Evolutionary conservation across 352 stramenopile species (phyloP), one percentile per base, ranked within the genome.

Genomic region (Phytophthora pisi): DNA sequence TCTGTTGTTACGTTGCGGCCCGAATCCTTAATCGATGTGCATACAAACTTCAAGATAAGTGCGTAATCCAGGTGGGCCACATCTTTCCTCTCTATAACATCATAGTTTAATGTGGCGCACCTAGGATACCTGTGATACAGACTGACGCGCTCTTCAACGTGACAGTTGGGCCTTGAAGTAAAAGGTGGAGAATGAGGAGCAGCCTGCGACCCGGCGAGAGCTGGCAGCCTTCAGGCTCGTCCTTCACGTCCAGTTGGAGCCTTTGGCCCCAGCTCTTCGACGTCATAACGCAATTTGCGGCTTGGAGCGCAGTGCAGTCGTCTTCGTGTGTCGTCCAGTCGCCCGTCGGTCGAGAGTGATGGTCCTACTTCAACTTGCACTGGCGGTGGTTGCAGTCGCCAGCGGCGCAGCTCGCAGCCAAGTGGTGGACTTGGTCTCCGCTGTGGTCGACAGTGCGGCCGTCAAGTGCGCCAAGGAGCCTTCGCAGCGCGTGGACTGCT

Each of bases 401-500:
- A 38, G 18, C 43, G 9, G n/a, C 42, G n/a, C 2, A 1, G 61
- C n/a, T 9, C 18, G 49, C 40, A 64, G 57, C 20, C 31, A 51
- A n/a, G 54, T 16, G 5, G 40, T 68, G 15, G 40, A 67, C 9
- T 56, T 64, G 18, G 38, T 57, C 4, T 60, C 58, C 43, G 63
- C 62, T 66, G 43, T 47, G 5, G 52, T 49, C 1, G 38, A 26
- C 3, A 45, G 38, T 15, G 10, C 76, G n/a, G 59, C 68, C 47
- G 57, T 49, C 0, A 54, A 72, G 20, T 86, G 76, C 30, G 56
- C 50, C 8, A 64, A 67, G 45, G 68, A 83, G 46, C 71, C 79
- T 0, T 38, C 24, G 4, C 45, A 68, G 2, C 84, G 84, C 6
- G 64, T 94, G 47, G 81, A 95, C 65, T 96, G 87, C 63, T 95